Evolutionary conservation across 2,329 filamentous ascomycete genomes (phyloP).

Genomic region (Pseudovirgaria hyperparasitica): DNA sequence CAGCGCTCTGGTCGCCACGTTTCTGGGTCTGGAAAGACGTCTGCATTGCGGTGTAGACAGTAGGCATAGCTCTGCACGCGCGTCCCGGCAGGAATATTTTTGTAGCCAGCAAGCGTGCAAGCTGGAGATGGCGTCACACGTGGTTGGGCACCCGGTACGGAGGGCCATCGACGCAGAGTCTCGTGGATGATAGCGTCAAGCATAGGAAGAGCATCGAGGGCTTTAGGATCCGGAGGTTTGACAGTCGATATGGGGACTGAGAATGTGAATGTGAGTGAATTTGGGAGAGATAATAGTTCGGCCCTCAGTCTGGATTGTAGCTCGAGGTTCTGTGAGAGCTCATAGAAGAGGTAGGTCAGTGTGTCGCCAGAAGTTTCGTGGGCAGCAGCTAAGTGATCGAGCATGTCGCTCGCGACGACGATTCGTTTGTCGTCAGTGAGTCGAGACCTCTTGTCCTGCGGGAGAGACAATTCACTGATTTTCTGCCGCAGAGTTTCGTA

Average conservation of each 20-base stretch:
- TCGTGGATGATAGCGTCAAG: conserved; percentile 44
- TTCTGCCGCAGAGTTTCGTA: too few species aligned
- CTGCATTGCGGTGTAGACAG: conserved; percentile 26
- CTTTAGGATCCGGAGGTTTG: conserved; percentile 21
- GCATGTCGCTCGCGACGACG: conserved; percentile 53
- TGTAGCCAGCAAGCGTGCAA: conserved; percentile 16
- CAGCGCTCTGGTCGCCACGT: conserved; percentile 21
- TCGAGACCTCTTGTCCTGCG: too few species aligned
- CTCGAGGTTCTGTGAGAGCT: conserved; percentile 24
- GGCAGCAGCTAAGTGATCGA: conserved; percentile 62
- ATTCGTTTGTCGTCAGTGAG: too few species aligned
- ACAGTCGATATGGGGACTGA: conserved; percentile 1
- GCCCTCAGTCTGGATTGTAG: conserved; percentile 23
- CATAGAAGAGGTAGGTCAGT: conserved; percentile 47
- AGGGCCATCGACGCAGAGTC: conserved; percentile 42
- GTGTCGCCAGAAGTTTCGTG: conserved; percentile 60
- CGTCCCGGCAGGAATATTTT: conserved; percentile 20
- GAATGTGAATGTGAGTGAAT: conserved; percentile 5
- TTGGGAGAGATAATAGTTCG: conserved; percentile 12
- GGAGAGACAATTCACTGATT: too few species aligned
- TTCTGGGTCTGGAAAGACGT: conserved; percentile 25
- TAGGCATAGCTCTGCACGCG: conserved; percentile 25
- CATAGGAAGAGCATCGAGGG: conserved; percentile 33
- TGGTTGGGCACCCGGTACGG: conserved; percentile 45
- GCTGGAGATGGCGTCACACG: conserved; percentile 30